These are phyloP conservation scores for Rhododendron williamsianum DNA, from an alignment of 148 eudicot species.

Conservation along the genomic window DNA sequence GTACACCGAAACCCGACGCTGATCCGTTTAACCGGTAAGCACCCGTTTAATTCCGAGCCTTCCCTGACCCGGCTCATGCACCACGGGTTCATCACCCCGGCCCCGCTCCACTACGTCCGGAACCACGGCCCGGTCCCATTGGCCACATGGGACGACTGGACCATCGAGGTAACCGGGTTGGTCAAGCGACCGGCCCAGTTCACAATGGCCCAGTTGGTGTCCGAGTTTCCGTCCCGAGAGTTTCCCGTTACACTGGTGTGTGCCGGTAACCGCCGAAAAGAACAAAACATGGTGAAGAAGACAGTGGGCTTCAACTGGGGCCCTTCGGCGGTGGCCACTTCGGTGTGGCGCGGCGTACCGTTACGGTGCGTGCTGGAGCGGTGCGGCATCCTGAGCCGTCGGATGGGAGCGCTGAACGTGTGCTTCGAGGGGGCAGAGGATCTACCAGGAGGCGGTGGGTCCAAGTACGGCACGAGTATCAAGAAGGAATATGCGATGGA, in stretches of 20 bases:
- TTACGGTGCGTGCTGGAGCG: slow-evolving; percentile 46
- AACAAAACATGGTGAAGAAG: slow-evolving; percentile 80
- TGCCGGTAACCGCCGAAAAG: slow-evolving; percentile 89
- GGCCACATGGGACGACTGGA: slow-evolving; percentile 69
- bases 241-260: slow-evolving; percentile 78
- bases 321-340: slow-evolving; percentile 66
- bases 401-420: slow-evolving; percentile 65
- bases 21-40: slow-evolving; percentile 93
- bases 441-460: slow-evolving; percentile 93
- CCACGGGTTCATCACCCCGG: slow-evolving; percentile 94
- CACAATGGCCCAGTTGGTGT: slow-evolving; percentile 60
- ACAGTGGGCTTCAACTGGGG: slow-evolving; percentile 97
- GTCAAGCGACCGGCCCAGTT: slow-evolving; percentile 51
- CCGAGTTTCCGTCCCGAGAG: slow-evolving; percentile 57
- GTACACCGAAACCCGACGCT: slow-evolving; percentile 58
- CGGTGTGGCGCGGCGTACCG: slow-evolving; percentile 86
- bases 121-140: slow-evolving; percentile 86
- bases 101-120: slow-evolving; percentile 85
- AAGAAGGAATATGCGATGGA: slow-evolving; percentile 70
- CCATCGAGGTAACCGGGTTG: slow-evolving; percentile 69
- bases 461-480: slow-evolving; percentile 82
- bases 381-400: slow-evolving; percentile 54
- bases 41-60: slow-evolving; percentile 92
- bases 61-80: slow-evolving; percentile 79
- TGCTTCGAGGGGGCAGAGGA: slow-evolving; percentile 96